Evolutionary conservation across 2,329 filamentous ascomycete species (phyloP), one percentile per base, ranked within the genome.

Genomic region (Cercospora canescens): DNA sequence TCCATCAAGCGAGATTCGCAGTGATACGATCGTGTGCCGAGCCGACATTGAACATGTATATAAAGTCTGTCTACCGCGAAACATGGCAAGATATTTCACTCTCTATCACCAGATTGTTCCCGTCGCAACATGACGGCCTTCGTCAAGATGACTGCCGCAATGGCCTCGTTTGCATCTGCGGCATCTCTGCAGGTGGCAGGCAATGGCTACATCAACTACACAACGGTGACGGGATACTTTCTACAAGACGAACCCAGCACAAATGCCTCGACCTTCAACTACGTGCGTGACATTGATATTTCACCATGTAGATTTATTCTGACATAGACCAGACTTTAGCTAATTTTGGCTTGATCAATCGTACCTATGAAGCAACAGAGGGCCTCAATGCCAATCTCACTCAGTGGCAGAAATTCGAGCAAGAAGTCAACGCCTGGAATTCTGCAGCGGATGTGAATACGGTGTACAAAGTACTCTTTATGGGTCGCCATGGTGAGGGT

Each of bases 401-500:
- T 0, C 87, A 89, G 77, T 91, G 89, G 89, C 81, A 89, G 76
- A 84, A 85, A 18, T 89, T 92, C 67, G 81, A 82, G 57, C 77
- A 84, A 64, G 87, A 88, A 70, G 84, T 91, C 45, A 75, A 82
- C 14, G 77, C 80, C 12, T 75, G 91, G 60, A 91, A 91, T 77
- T 76, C 75, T 3, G 75, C 82, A 2, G 76, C 79, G 0, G 73
- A 74, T n/a, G 76, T 77, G 8, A 82, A 82, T 57, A 83, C 85
- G 9, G 89, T 65, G 87, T 92, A 91, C 79, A 89, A 90, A 72
- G 83, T 92, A 2, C 75, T 92, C n/a, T 89, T 89, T 76, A 82
- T 91, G 77, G 89, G 87, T 26, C 85, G 90, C 45, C 90, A 92
- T 72, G 90, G 90, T 8, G 85, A 92, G 76, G 90, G 90, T 6